Evolutionary conservation across 805 yeast genomes (phyloP).

Genomic region (Ogataea philodendri): DNA sequence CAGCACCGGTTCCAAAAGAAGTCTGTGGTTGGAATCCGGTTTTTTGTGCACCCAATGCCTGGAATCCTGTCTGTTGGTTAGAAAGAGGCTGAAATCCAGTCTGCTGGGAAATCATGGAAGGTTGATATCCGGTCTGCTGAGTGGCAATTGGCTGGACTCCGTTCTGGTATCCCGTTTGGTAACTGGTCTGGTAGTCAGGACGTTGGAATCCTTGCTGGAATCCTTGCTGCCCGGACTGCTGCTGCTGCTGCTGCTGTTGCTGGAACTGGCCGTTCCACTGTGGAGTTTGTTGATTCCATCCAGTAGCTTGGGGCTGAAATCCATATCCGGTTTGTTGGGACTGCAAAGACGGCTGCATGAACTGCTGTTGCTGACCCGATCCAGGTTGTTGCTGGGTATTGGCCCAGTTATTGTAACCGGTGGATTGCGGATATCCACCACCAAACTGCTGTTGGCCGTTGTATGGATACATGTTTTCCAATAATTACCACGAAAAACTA

Average conservation of each 20-base stretch:
- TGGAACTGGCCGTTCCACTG: conserved; percentile 17
- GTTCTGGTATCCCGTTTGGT: not conserved
- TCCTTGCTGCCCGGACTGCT: conserved; percentile 15
- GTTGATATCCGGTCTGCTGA: conserved; percentile 41
- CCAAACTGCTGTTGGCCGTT: conserved; percentile 27
- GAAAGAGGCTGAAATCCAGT: conserved; percentile 3
- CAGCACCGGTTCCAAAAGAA: conserved; percentile 35
- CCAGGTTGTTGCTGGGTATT: conserved; percentile 35
- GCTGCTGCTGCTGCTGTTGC: conserved; percentile 15
- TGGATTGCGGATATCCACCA: conserved; percentile 25
- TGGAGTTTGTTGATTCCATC: conserved; percentile 14
- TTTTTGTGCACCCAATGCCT: conserved; percentile 36
- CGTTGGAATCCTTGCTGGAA: conserved; percentile 14
- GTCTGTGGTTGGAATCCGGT: conserved; percentile 42
- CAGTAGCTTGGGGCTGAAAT: conserved; percentile 21
- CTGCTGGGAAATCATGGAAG: conserved; percentile 18
- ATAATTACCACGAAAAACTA: too few relatives aligned
- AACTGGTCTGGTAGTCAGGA: not conserved
- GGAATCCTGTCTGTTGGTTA: conserved; percentile 19
- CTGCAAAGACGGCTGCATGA: conserved; percentile 18
- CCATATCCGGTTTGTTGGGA: conserved; percentile 43
- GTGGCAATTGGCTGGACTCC: conserved; percentile 29
- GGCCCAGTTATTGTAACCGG: conserved; percentile 27
- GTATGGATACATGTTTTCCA: conserved; percentile 26
- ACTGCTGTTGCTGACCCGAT: conserved; percentile 27